Evolutionary conservation across 805 yeast genomes (phyloP).

Genomic region (Barnettozyma salicaria): DNA sequence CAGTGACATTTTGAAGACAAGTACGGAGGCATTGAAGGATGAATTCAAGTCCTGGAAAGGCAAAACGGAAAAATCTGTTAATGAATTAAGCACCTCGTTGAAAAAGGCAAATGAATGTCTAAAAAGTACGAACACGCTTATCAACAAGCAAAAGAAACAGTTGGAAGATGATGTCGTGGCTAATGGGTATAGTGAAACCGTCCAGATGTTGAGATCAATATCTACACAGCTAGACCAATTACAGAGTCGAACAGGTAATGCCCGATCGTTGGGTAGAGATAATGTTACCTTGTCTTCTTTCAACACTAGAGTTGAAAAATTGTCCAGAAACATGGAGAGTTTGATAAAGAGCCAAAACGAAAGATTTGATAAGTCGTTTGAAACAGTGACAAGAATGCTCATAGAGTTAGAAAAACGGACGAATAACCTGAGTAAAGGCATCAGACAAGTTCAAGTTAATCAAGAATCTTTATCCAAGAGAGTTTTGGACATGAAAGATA

Average conservation of each 20-base stretch:
- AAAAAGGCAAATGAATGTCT: constrained; percentile 4
- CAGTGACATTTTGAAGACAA: constrained; percentile 6
- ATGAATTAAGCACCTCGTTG: constrained; percentile 3
- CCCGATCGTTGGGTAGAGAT: too few relatives aligned
- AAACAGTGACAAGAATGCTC: not conserved
- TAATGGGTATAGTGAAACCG: not conserved
- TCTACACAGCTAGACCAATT: constrained; percentile 7
- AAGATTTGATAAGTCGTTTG: not conserved
- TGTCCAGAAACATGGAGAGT: too few relatives aligned
- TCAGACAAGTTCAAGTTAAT: too few relatives aligned
- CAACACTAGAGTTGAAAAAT: too few relatives aligned
- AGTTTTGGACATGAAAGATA: too few relatives aligned
- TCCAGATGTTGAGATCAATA: constrained; percentile 10
- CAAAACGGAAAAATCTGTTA: constrained; percentile 4
- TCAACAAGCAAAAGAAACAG: constrained; percentile 4
- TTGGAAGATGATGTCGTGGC: constrained; percentile 4
- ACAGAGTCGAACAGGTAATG: not conserved
- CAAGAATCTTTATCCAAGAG: too few relatives aligned
- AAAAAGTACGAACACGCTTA: not conserved
- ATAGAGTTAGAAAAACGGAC: not conserved
- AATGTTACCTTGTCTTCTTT: too few relatives aligned
- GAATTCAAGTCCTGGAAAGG: constrained; percentile 1
- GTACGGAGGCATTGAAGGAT: not conserved
- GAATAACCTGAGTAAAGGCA: not conserved
- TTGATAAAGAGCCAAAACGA: too few relatives aligned